These are phyloP conservation scores for Phlebiopsis gigantea DNA, from an alignment of 768 basidiomycete species.

Conservation along the genomic window DNA sequence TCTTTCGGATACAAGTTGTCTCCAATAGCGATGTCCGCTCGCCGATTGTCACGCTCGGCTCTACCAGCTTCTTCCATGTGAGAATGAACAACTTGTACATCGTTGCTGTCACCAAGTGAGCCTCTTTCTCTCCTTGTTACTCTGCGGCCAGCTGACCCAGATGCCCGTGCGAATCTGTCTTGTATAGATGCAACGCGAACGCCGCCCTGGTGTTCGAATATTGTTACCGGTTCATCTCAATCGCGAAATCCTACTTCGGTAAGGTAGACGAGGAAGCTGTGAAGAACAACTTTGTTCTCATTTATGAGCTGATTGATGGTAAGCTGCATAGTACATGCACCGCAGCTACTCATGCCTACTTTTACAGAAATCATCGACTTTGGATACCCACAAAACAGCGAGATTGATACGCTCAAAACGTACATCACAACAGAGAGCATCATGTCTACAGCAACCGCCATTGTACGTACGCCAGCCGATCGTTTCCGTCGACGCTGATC, in stretches of 20 bases:
- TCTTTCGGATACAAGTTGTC: conserved; percentile 98
- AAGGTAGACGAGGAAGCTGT: conserved; percentile 97
- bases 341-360: neutral
- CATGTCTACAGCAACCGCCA: conserved; percentile 77
- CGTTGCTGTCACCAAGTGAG: conserved; percentile 92
- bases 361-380: conserved; percentile 93
- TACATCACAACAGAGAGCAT: conserved; percentile 99
- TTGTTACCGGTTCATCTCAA: conserved; percentile 92
- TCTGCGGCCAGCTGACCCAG: neutral
- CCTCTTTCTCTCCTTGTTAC: conserved; percentile 8
- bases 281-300: conserved; percentile 98
- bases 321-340: conserved; percentile 18
- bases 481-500: neutral
- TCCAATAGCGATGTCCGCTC: conserved; percentile 96
- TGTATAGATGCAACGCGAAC: conserved; percentile 83
- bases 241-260: conserved; percentile 94
- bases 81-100: conserved; percentile 93
- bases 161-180: neutral
- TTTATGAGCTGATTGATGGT: conserved; percentile 98
- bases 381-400: conserved; percentile 98
- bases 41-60: conserved; percentile 95
- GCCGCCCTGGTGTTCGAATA: conserved; percentile 98
- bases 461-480: conserved; percentile 42
- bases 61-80: conserved; percentile 98
- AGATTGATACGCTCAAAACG: conserved; percentile 94